Base-by-base conservation (phyloP, 352 stramenopile genomes). In the Pythium myriotylum region DNA sequence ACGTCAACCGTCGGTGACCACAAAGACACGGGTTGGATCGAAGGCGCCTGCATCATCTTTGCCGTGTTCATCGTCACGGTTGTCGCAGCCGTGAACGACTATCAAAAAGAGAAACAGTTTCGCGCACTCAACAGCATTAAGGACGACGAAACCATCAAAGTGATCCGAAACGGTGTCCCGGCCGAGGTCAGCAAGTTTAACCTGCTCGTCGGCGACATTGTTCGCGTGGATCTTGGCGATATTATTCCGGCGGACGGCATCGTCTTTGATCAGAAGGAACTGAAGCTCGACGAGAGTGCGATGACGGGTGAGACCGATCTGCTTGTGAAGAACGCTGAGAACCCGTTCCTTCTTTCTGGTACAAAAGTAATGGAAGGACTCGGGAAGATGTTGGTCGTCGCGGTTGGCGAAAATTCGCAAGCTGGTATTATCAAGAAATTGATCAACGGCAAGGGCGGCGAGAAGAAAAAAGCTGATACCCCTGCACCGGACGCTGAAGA, bases 331-430 rank as follows among this genome's bases (percentile, higher is more conserved):
- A 81, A 77, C 49, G 62, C 63, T 0, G 76, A 88, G 16, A 92
- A 96, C 62, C 90, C 92, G 14, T 98, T 98, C 68, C 66, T 99
- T 13, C 80, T 99, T 20, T 98, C 89, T 0, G 96, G 95, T 19
- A 98, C 92, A 17, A 97, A 95, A 33, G 88, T 97, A n/a, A 97
- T 96, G 72, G 88, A 96, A 48, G 96, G 96, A 8, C 80, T 92
- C 7, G 89, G 81, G 27, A 86, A 87, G 62, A 97, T 98, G 82
- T 68, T 99, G 35, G 92, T 97, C 9, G 76, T 97, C 12, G 95
- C 90, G 26, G 95, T 99, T 6, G 96, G 96, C 20, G 87, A 92
- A 48, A 86, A 95, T 70, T 97, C 84, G 10, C 92, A 98, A 60
- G 95, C 94, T 50, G 94, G 95, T 27, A 94, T 96, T 47, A 98